Evolutionary conservation across 2,329 filamentous ascomycete species (phyloP).

Genomic region (Volutella citrinella): DNA sequence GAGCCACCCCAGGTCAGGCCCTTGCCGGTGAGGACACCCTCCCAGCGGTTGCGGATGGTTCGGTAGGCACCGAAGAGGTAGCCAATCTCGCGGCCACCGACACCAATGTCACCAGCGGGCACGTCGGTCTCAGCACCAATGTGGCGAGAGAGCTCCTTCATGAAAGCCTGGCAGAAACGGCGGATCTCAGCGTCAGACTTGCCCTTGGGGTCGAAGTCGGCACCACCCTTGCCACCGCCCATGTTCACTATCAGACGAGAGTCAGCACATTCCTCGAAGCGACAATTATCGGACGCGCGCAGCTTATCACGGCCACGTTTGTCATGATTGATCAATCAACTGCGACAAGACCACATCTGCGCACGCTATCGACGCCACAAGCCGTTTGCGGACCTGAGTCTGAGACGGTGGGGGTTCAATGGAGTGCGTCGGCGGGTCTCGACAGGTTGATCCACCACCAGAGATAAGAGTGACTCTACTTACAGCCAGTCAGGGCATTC

Average conservation of each 20-base stretch:
- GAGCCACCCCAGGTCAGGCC: constrained; percentile 88
- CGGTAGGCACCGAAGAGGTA: constrained; percentile 95
- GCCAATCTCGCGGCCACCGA: constrained; percentile 86
- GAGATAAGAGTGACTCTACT: constrained; percentile 37
- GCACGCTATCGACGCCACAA: too few relatives aligned
- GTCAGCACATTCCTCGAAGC: constrained; percentile 11
- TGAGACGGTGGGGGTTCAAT: too few relatives aligned
- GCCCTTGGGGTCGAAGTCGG: constrained; percentile 98
- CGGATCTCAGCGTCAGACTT: constrained; percentile 97
- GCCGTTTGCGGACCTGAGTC: too few relatives aligned
- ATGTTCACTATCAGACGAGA: constrained; percentile 51
- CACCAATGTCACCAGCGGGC: constrained; percentile 95
- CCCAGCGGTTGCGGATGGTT: constrained; percentile 83
- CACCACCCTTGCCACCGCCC: constrained; percentile 95
- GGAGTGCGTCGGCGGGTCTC: too few relatives aligned
- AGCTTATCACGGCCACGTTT: too few relatives aligned
- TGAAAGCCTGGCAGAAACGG: constrained; percentile 94
- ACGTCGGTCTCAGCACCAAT: constrained; percentile 96
- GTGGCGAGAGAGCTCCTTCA: constrained; percentile 92
- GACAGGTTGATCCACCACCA: too few relatives aligned
- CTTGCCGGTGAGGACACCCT: constrained; percentile 96
- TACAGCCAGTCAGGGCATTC: constrained; percentile 94
- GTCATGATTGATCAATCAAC: too few relatives aligned
- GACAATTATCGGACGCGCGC: too few relatives aligned
- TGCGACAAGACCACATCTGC: too few relatives aligned